A percentile compares a stretch with the other conserved stretches of the same genome.
These are phyloP conservation scores for Alternaria sp. DNA, from an alignment of 2,329 filamentous ascomycete species.

Conservation along the genomic window DNA sequence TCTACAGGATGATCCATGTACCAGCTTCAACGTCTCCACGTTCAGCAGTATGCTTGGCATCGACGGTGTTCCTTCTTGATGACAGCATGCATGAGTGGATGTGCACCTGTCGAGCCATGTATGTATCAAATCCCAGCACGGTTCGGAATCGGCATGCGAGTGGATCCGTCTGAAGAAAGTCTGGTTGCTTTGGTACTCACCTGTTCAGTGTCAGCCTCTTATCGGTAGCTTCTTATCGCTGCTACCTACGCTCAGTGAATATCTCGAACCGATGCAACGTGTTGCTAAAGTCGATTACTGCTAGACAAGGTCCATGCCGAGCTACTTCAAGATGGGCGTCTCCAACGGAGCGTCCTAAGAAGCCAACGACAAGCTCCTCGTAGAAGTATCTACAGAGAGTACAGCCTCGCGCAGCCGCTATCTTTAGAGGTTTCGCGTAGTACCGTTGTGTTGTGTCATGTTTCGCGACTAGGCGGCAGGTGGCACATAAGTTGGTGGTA, in stretches of 20 bases:
- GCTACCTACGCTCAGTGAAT: background rate
- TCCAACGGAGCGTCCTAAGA: background rate
- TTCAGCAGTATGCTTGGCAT: background rate
- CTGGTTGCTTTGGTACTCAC: too few relatives aligned
- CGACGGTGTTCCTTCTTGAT: too few relatives aligned
- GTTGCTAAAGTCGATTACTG: background rate
- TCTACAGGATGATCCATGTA: background rate
- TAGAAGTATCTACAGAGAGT: background rate
- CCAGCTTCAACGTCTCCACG: background rate
- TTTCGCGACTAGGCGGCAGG: background rate
- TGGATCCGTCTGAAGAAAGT: too few relatives aligned
- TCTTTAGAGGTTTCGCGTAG: background rate
- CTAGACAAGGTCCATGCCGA: background rate
- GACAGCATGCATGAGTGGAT: too few relatives aligned
- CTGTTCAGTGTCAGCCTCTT: too few relatives aligned
- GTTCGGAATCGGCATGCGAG: too few relatives aligned
- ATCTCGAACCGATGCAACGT: background rate
- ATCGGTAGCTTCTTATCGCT: background rate
- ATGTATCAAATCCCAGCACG: too few relatives aligned
- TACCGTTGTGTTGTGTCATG: background rate
- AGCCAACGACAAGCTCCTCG: background rate
- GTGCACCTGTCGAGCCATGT: too few relatives aligned
- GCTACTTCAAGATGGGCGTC: background rate
- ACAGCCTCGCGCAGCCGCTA: background rate
- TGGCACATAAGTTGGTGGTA: background rate